These are phyloP conservation scores for Blastobotrys aristatus DNA, from an alignment of 1,139 yeast species.

Conservation along the genomic window DNA sequence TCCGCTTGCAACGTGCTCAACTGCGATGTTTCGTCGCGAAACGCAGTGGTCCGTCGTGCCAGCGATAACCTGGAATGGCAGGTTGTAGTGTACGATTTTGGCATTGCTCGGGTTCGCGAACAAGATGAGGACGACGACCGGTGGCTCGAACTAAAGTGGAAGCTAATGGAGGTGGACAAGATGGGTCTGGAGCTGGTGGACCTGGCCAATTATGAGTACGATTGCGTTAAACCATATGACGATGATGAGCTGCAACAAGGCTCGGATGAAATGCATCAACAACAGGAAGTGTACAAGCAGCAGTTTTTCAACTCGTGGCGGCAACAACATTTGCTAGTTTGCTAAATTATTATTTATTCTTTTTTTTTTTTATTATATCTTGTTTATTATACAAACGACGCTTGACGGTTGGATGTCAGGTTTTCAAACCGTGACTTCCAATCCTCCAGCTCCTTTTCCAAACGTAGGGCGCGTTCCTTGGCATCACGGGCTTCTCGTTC, in stretches of 20 bases:
- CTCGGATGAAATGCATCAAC: slow-evolving; percentile 2
- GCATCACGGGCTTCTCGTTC: slow-evolving; percentile 48
- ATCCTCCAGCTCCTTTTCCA: slow-evolving; percentile 62
- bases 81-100: slow-evolving; percentile 12
- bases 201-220: slow-evolving; percentile 11
- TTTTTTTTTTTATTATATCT: neutral
- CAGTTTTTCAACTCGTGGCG: slow-evolving; percentile 6
- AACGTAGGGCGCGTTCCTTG: slow-evolving; percentile 48
- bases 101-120: slow-evolving; percentile 10
- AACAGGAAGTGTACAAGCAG: slow-evolving; percentile 8
- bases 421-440: slow-evolving; percentile 49
- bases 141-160: slow-evolving; percentile 11
- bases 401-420: slow-evolving; percentile 14
- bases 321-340: neutral
- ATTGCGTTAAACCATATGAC: slow-evolving; percentile 11
- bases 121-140: slow-evolving; percentile 4
- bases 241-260: slow-evolving; percentile 6
- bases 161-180: slow-evolving; percentile 9
- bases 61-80: neutral
- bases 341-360: neutral
- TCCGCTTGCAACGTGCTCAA: slow-evolving; percentile 8
- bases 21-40: slow-evolving; percentile 11
- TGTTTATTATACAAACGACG: slow-evolving; percentile 13
- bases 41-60: slow-evolving; percentile 6
- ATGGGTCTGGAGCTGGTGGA: slow-evolving; percentile 11